These are phyloP conservation scores for Neonectria magnoliae DNA, from an alignment of 2,329 filamentous ascomycete genomes.

Conservation along the genomic window DNA sequence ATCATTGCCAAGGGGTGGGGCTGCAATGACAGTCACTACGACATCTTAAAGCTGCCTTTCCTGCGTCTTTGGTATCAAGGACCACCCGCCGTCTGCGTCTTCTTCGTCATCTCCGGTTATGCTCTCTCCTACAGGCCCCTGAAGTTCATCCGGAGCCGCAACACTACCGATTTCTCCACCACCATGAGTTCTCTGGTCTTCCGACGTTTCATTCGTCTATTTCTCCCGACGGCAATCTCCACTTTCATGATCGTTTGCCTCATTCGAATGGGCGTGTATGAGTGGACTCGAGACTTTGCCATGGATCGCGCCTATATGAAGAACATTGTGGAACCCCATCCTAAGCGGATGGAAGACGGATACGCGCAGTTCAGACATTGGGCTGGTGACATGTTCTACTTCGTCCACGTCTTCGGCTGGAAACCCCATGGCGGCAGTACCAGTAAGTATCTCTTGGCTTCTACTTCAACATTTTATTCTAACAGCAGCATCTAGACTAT, in stretches of 20 bases:
- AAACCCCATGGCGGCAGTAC: constrained; percentile 58
- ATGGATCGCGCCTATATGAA: constrained; percentile 54
- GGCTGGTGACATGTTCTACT: constrained; percentile 58
- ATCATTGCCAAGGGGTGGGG: constrained; percentile 62
- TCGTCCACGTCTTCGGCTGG: constrained; percentile 63
- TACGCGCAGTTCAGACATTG: constrained; percentile 58
- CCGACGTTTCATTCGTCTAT: constrained; percentile 62
- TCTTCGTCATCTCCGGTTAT: constrained; percentile 72
- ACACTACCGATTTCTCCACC: constrained; percentile 52
- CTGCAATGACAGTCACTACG: constrained; percentile 54
- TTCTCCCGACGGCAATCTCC: constrained; percentile 60
- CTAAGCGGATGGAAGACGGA: constrained; percentile 49
- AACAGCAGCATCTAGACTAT: constrained; percentile 49
- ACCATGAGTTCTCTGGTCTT: constrained; percentile 62
- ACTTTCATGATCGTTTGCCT: constrained; percentile 59
- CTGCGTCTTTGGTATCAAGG: constrained; percentile 65
- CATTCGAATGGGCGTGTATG: constrained; percentile 58
- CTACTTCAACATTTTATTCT: constrained; percentile 21
- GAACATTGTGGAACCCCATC: constrained; percentile 62
- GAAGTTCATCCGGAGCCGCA: constrained; percentile 54
- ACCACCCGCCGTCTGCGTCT: constrained; percentile 67
- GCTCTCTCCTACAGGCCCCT: constrained; percentile 65
- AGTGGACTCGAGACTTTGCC: constrained; percentile 59
- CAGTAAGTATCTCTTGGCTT: constrained; percentile 42
- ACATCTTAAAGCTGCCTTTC: constrained; percentile 63